These are phyloP conservation scores for Alopecurus myosuroides DNA, from an alignment of 176 grass and related monocot genomes.

Conservation along the genomic window DNA sequence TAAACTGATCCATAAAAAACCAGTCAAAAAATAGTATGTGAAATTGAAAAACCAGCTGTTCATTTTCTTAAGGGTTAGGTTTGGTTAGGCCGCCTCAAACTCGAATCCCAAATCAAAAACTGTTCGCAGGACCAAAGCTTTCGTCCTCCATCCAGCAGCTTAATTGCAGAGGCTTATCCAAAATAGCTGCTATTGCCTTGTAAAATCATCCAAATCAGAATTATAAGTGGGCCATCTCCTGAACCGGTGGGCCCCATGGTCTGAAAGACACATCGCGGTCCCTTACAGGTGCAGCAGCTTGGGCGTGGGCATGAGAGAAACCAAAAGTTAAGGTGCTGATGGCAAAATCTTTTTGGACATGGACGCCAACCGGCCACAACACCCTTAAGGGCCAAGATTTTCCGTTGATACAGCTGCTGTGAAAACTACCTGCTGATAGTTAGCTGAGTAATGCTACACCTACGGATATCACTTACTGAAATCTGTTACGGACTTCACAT, in stretches of 20 bases:
- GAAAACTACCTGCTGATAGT: conserved; percentile 22
- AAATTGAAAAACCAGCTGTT: neutral
- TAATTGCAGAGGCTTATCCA: neutral
- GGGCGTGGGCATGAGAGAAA: neutral
- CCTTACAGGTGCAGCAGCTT: neutral
- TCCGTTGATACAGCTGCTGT: conserved; percentile 5
- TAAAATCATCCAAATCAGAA: neutral
- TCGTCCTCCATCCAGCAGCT: too few relatives aligned
- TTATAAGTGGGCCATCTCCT: too few relatives aligned
- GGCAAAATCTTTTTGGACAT: neutral
- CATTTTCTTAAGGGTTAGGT: neutral
- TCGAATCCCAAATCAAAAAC: neutral
- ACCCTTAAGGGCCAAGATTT: neutral
- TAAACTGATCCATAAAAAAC: neutral
- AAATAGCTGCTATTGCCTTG: neutral
- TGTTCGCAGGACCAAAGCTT: too few relatives aligned
- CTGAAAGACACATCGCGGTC: neutral
- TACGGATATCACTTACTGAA: too few relatives aligned
- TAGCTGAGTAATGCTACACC: too few relatives aligned
- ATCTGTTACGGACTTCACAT: too few relatives aligned
- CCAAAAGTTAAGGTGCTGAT: conserved; percentile 5
- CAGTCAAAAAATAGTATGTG: neutral
- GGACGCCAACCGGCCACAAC: neutral
- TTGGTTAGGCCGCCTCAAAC: too few relatives aligned
- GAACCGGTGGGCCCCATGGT: too few relatives aligned